phyloP scores from a whole-genome alignment of 768 basidiomycete species.

The Lentinula detonsa region DNA sequence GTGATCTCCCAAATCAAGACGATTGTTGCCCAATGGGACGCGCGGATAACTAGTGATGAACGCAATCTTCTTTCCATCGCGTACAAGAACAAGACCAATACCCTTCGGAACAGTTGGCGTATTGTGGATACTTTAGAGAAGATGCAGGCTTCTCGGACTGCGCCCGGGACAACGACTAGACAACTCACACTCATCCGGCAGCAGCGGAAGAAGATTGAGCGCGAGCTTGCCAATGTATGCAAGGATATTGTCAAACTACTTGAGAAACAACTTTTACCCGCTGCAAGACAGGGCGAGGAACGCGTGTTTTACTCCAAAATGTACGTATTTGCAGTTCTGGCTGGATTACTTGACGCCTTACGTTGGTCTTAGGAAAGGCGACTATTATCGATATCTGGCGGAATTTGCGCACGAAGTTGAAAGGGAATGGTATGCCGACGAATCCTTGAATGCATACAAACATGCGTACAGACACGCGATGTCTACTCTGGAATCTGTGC shows the following conservation, averaged over 20 bases:
- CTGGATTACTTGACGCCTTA: neutral
- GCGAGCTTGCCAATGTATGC: slow-evolving; percentile 70
- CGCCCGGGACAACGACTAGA: slow-evolving; percentile 25
- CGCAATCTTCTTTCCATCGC: slow-evolving; percentile 86
- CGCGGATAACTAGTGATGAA: slow-evolving; percentile 74
- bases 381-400: slow-evolving; percentile 88
- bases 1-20: slow-evolving; percentile 75
- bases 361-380: slow-evolving; percentile 62
- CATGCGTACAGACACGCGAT: slow-evolving; percentile 78
- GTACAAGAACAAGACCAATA: slow-evolving; percentile 87
- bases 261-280: slow-evolving; percentile 38
- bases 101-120: slow-evolving; percentile 80
- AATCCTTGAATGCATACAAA: slow-evolving; percentile 82
- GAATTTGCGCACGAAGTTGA: slow-evolving; percentile 75
- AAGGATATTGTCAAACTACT: slow-evolving; percentile 72
- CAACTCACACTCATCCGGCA: slow-evolving; percentile 64
- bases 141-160: slow-evolving; percentile 46
- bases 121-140: slow-evolving; percentile 73
- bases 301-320: slow-evolving; percentile 90
- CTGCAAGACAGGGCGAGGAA: slow-evolving; percentile 71
- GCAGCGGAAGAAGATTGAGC: slow-evolving; percentile 72
- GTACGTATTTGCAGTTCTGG: slow-evolving; percentile 30
- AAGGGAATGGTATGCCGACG: slow-evolving; percentile 61
- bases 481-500: slow-evolving; percentile 66
- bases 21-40: slow-evolving; percentile 61